These are phyloP conservation scores for Leccinum obscurum DNA, from an alignment of 768 basidiomycete species.

Conservation along the genomic window DNA sequence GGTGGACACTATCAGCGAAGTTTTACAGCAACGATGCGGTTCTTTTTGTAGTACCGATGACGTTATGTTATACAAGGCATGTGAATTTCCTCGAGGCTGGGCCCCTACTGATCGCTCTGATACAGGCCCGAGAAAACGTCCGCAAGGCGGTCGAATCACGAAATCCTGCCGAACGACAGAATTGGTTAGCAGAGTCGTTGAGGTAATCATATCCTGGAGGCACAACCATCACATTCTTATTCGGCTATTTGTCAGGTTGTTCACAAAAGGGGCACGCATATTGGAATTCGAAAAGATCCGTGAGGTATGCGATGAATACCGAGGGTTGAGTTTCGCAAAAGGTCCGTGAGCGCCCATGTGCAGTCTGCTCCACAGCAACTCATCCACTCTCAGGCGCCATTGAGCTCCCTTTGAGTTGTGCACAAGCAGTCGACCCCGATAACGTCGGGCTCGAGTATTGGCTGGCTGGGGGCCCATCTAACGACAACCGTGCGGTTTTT, in stretches of 20 bases:
- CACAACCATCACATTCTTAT: slow-evolving; percentile 1
- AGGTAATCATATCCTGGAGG: slow-evolving; percentile 50
- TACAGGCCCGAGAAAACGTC: slow-evolving; percentile 88
- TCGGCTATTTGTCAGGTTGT: slow-evolving; percentile 54
- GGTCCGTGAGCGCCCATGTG: slow-evolving; percentile 44
- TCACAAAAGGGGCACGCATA: slow-evolving; percentile 84
- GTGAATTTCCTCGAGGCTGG: slow-evolving; percentile 14
- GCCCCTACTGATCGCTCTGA: slow-evolving; percentile 5
- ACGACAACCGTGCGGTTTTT: slow-evolving; percentile 57
- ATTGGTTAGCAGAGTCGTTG: slow-evolving; percentile 83
- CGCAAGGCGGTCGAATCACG: slow-evolving; percentile 85
- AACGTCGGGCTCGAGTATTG: slow-evolving; percentile 77
- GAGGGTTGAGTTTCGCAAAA: slow-evolving; percentile 77
- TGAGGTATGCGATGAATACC: slow-evolving; percentile 89
- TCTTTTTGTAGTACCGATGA: slow-evolving; percentile 98
- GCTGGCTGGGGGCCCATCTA: slow-evolving; percentile 56
- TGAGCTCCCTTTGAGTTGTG: slow-evolving; percentile 82
- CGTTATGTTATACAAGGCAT: slow-evolving; percentile 94
- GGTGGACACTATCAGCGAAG: slow-evolving; percentile 97
- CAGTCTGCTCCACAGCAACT: background rate
- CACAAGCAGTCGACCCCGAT: slow-evolving; percentile 74
- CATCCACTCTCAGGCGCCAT: slow-evolving; percentile 61
- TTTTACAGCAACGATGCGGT: slow-evolving; percentile 91
- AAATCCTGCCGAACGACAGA: slow-evolving; percentile 71
- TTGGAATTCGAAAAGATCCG: slow-evolving; percentile 81